These are phyloP conservation scores for Blastobotrys chiropterorum DNA, from an alignment of 805 yeast genomes.

Conservation along the genomic window DNA sequence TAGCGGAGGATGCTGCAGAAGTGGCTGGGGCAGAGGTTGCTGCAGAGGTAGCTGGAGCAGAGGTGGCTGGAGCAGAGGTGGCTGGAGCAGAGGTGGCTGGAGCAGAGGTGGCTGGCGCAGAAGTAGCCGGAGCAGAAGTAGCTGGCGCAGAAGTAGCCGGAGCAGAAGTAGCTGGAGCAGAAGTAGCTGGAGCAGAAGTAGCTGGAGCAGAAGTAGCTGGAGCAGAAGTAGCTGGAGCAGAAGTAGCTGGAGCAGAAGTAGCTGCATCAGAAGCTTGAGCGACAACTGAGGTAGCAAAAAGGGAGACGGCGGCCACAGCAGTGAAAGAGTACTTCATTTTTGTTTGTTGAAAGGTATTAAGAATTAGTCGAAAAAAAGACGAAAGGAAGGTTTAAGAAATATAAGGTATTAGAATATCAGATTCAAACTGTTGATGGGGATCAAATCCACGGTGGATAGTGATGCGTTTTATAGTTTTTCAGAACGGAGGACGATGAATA, in stretches of 20 bases:
- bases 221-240: not conserved
- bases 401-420: not conserved
- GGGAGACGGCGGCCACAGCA: constrained; percentile 4
- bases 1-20: not conserved
- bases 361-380: not conserved
- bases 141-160: not conserved
- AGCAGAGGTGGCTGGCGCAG: too few relatives aligned
- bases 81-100: not conserved
- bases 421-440: not conserved
- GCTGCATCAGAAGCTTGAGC: not conserved
- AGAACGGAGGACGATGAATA: too few relatives aligned
- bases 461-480: not conserved
- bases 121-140: not conserved
- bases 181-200: not conserved
- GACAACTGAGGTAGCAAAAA: constrained; percentile 1
- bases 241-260: not conserved
- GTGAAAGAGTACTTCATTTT: constrained; percentile 2
- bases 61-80: not conserved
- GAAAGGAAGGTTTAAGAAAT: not conserved
- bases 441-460: not conserved
- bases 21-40: not conserved
- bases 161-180: not conserved
- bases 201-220: not conserved
- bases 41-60: not conserved
- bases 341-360: not conserved